Percentiles rank a stretch among this genome's conserved stretches.
Evolutionary conservation across 345 rosid genomes (phyloP).

Genomic region (Camelina hispida): DNA sequence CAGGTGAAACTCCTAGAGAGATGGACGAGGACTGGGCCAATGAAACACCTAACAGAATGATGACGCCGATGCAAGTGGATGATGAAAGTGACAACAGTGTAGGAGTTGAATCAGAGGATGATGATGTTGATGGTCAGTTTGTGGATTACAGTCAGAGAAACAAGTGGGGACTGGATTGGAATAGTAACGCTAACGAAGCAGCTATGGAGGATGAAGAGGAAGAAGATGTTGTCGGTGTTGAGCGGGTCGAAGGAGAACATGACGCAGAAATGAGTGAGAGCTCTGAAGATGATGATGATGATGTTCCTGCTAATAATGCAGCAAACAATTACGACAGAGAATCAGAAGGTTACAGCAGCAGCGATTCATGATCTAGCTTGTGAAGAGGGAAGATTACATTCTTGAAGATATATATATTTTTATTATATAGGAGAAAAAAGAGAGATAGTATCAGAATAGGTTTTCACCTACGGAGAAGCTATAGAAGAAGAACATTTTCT

Average conservation of each 20-base stretch:
- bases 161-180: slow-evolving; percentile 63
- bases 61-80: slow-evolving; percentile 51
- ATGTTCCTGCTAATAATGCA: slow-evolving; percentile 45
- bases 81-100: slow-evolving; percentile 70
- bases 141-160: slow-evolving; percentile 53
- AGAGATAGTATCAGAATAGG: slow-evolving; percentile 41
- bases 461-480: slow-evolving; percentile 37
- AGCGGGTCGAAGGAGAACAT: slow-evolving; percentile 47
- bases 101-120: slow-evolving; percentile 66
- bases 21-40: slow-evolving; percentile 44
- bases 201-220: slow-evolving; percentile 60
- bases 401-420: slow-evolving; percentile 32
- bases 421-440: slow-evolving; percentile 13
- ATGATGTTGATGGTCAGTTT: slow-evolving; percentile 62
- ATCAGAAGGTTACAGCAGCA: slow-evolving; percentile 83
- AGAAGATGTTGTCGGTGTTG: slow-evolving; percentile 47
- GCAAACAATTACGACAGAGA: slow-evolving; percentile 48
- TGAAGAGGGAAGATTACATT: slow-evolving; percentile 36
- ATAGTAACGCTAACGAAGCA: slow-evolving; percentile 50
- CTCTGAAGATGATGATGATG: slow-evolving; percentile 49
- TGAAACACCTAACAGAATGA: slow-evolving; percentile 43
- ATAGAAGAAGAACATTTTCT: slow-evolving; percentile 36
- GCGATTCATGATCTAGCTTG: slow-evolving; percentile 49
- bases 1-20: slow-evolving; percentile 39
- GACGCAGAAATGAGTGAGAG: slow-evolving; percentile 60